A percentile compares a stretch with the other conserved stretches of the same genome.
Evolutionary conservation across 345 rosid species (phyloP).

Genomic region (Cardamine resedifolia): DNA sequence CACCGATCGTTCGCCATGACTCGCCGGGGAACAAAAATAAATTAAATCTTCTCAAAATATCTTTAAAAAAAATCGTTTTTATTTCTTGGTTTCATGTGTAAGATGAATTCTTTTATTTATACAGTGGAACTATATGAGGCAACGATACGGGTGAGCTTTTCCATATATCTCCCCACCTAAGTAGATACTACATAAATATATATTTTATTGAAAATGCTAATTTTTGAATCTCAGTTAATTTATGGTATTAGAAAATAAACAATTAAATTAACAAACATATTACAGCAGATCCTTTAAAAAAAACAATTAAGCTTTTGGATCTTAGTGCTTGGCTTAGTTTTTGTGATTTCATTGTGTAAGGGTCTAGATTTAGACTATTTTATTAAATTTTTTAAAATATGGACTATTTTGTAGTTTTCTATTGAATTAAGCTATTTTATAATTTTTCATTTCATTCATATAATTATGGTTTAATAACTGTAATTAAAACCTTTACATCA

Average conservation of each 20-base stretch:
- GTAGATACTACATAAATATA: background rate
- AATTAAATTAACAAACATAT: background rate
- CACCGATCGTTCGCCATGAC: slow-evolving; percentile 34
- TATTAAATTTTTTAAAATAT: background rate
- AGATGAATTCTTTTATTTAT: slow-evolving; percentile 15
- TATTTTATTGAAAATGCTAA: background rate
- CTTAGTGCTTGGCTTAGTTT: background rate
- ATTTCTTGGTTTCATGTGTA: slow-evolving; percentile 5
- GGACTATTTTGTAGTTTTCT: background rate
- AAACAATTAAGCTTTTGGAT: background rate
- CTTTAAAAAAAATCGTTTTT: background rate
- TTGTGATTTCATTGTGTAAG: background rate
- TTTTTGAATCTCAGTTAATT: background rate
- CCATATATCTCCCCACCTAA: slow-evolving; percentile 4
- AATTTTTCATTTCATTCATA: background rate
- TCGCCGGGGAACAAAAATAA: slow-evolving; percentile 7
- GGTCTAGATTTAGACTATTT: background rate
- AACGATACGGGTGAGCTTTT: background rate
- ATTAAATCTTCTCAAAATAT: background rate
- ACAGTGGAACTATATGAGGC: background rate
- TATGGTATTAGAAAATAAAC: background rate
- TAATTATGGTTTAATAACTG: background rate
- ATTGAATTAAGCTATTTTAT: background rate
- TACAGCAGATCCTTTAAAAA: background rate
- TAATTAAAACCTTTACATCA: no score